Evolutionary conservation across 2,329 filamentous ascomycete genomes (phyloP).

Genomic region (Scedosporium minutisporum): DNA sequence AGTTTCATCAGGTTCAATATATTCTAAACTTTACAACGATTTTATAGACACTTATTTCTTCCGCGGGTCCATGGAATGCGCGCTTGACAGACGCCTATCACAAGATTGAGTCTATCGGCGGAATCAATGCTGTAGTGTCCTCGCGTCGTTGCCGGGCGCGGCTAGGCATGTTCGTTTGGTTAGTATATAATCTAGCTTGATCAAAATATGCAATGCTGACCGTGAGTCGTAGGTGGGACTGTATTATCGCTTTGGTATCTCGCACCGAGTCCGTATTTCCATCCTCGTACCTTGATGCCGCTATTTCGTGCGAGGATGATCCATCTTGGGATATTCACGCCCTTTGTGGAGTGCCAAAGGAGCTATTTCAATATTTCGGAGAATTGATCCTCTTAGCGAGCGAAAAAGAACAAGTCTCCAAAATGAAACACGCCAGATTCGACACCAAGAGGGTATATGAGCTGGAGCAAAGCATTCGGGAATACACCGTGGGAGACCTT

Average conservation of each 20-base stretch:
- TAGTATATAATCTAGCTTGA: not conserved
- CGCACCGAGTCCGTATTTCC: too few species aligned
- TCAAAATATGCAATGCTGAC: not conserved
- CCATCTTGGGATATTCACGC: constrained; percentile 4
- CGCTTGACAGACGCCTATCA: constrained; percentile 6
- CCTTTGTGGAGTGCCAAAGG: constrained; percentile 7
- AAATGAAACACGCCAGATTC: constrained; percentile 8
- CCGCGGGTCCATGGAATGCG: constrained; percentile 8
- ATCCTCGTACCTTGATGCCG: too few species aligned
- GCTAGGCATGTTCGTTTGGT: constrained; percentile 10
- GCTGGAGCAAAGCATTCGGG: constrained; percentile 7
- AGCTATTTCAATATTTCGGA: constrained; percentile 7
- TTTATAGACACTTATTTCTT: not conserved
- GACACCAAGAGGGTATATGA: constrained; percentile 1
- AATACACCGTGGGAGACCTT: not conserved
- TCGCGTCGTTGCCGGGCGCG: constrained; percentile 4
- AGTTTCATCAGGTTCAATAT: too few species aligned
- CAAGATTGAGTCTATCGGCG: constrained; percentile 6
- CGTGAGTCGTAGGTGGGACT: constrained; percentile 4
- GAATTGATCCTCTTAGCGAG: constrained; percentile 6
- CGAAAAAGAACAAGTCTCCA: constrained; percentile 8
- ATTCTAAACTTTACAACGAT: too few species aligned
- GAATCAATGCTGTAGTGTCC: not conserved
- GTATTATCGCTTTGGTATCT: too few species aligned
- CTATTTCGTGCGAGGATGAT: constrained; percentile 3